Evolutionary conservation across 768 basidiomycete genomes (phyloP), one percentile per base, ranked within the genome.

Genomic region (Leccinum incarnatum): DNA sequence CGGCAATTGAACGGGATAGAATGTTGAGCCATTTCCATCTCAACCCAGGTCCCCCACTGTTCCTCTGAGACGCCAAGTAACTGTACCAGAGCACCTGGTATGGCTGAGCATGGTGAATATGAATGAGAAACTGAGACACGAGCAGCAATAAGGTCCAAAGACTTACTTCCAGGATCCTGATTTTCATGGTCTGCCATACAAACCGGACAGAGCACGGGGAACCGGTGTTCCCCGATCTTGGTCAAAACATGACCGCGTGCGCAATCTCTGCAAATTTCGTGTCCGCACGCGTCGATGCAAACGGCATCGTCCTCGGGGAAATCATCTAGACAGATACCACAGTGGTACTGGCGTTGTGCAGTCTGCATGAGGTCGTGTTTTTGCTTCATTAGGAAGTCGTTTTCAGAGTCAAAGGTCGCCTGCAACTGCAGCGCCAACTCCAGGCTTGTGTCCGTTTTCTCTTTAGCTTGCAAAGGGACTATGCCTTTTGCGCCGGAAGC

Each of bases 181-280:
- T 65, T 68, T 29, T 64, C 64, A 6, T 66, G 64, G 32, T 76
- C 75, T 17, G 77, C 74, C 23, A 72, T 69, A 58, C 87, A 88
- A 12, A 78, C 67, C 0, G 87, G 87, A 64, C 87, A 88, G 19
- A 80, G 68, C 9, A 88, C 81, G 1, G 87, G 87, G 54, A 79
- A 87, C 14, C 77, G 77, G 58, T 76, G 77, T 45, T 84, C 81
- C n/a, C 74, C 72, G 29, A 88, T 75, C 67, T 80, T 80, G 17
- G 77, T 66, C n/a, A 60, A 62, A 14, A 81, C 73, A 57, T 84
- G 78, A 4, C 67, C 63, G 25, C 67, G 72, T 8, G 83, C 62
- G 59, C 87, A 88, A 6, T 75, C 72, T 51, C 81, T 77, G 67
- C 87, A 88, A 60, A 84, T 80, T 4, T 67, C 61, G 64, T 88